Base-by-base conservation (phyloP, 2,329 filamentous ascomycete species). In the Xylaria sp. region DNA sequence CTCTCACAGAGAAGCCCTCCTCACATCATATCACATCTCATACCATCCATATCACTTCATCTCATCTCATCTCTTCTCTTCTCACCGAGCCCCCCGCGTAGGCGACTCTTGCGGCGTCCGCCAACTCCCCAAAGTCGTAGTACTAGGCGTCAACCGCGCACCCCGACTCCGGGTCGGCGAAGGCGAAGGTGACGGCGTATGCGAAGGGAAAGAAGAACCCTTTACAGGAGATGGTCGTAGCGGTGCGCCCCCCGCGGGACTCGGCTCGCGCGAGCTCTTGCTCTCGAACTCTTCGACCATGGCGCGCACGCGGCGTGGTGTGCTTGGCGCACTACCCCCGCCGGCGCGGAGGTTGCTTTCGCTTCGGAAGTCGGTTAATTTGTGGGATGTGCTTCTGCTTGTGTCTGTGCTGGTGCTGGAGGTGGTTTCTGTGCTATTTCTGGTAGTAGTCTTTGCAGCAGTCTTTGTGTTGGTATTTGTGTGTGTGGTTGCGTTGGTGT, bases 281-380 rank as follows among this genome's bases (percentile, higher is more conserved):
- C 73, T 78, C 78, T 87, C 85, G 62, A 87, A 79, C 61, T 76
- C 80, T 69, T 87, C 79, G 40, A 87, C 83, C 83, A 87, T 85
- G 47, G 80, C 78, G 49, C 84, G 71, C 28, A 87, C 85, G 37
- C 79, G 73, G 14, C 80, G 81, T 66, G 76, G 72, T 9, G 81
- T 78, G 61, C 73, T 73, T 4, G 28, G 28, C 9, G 28, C 28
- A 7, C 21, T 80, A 7, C 23, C 45, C 2, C 54, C 63, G 12
- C 21, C 33, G 17, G 35, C 15, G 49, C 62, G 62, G 9, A 66
- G 58, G 9, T 65, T 67, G 53, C 59, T 65, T 40, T 67, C 62
- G 40, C 63, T 65, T 9, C 62, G 54, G 46, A 51, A 62, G 37
- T 67, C 61, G 1, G 45, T 38, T 40, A 53, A 53, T 21, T 47